A percentile compares a stretch with the other conserved stretches of the same genome.
These are phyloP conservation scores for Dissophora ornata DNA, from an alignment of 192 early-diverging fungal species.

Conservation along the genomic window DNA sequence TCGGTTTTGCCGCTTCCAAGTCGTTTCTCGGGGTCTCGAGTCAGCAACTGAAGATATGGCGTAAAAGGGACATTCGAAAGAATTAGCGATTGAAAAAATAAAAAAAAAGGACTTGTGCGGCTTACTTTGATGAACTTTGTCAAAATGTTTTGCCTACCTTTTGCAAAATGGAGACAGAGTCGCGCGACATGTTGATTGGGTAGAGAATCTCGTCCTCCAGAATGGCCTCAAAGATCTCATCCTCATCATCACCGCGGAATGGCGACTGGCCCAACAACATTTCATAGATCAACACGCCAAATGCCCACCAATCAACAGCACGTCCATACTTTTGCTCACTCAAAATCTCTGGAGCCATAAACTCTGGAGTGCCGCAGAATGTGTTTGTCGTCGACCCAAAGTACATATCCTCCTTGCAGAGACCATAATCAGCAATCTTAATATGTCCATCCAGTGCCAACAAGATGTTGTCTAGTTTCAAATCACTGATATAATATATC, in stretches of 20 bases:
- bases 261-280: slow-evolving; percentile 94
- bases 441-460: slow-evolving; percentile 93
- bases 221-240: slow-evolving; percentile 98
- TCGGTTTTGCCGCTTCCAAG: slow-evolving; percentile 86
- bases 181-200: slow-evolving; percentile 92
- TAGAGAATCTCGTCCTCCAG: slow-evolving; percentile 95
- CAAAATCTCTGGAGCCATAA: slow-evolving; percentile 99
- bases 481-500: slow-evolving; percentile 66
- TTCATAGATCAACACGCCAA: slow-evolving; percentile 87
- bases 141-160: too few relatives aligned
- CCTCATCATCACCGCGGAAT: slow-evolving; percentile 96
- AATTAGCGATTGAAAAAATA: slow-evolving; percentile 5
- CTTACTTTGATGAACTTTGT: slow-evolving; percentile 3
- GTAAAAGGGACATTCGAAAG: too few relatives aligned
- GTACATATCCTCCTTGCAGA: slow-evolving; percentile 97
- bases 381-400: slow-evolving; percentile 90
- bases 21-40: slow-evolving; percentile 86
- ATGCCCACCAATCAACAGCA: slow-evolving; percentile 99
- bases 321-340: slow-evolving; percentile 94
- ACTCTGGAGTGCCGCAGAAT: slow-evolving; percentile 98
- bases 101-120: slow-evolving; percentile 3
- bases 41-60: slow-evolving; percentile 75
- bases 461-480: slow-evolving; percentile 97
- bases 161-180: slow-evolving; percentile 92
- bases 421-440: slow-evolving; percentile 98